These are phyloP conservation scores for Aspergillus brunneoviolaceus DNA, from an alignment of 2,329 filamentous ascomycete genomes.

Conservation along the genomic window DNA sequence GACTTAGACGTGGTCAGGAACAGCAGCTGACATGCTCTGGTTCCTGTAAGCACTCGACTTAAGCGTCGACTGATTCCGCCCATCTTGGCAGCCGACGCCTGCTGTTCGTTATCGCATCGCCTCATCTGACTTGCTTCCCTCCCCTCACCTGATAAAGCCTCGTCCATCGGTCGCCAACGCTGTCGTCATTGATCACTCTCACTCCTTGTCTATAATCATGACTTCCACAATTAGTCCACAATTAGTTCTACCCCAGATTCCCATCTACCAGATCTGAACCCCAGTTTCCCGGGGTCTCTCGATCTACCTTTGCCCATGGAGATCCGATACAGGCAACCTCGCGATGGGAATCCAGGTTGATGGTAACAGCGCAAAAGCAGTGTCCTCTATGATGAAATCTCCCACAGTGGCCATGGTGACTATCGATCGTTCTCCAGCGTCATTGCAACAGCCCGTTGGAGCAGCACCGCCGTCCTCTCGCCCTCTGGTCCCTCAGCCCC, in stretches of 20 bases:
- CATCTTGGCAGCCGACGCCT: conserved; percentile 1
- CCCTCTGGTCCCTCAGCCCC: conserved; percentile 1
- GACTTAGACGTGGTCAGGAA: not conserved
- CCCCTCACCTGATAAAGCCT: conserved; percentile 2
- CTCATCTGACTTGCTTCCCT: conserved; percentile 3
- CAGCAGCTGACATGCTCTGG: not conserved
- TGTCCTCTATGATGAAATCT: not conserved
- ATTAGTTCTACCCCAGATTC: not conserved
- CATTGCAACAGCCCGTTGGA: not conserved
- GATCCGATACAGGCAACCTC: not conserved
- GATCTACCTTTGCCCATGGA: not conserved
- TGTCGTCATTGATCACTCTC: conserved; percentile 1
- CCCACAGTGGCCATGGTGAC: conserved; percentile 14
- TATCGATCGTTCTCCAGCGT: conserved; percentile 8
- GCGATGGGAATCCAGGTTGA: conserved; percentile 10
- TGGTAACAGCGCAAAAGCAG: not conserved
- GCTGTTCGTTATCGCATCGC: conserved; percentile 1
- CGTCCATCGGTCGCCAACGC: not conserved
- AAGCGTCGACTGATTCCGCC: conserved; percentile 4
- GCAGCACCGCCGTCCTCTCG: not conserved
- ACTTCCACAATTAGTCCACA: not conserved
- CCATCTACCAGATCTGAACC: not conserved
- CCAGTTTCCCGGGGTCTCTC: not conserved
- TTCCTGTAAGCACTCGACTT: not conserved
- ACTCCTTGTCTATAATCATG: not conserved